Evolutionary conservation across 768 basidiomycete species (phyloP), one percentile per base, ranked within the genome.

Genomic region (Fibroporia radiculosa): DNA sequence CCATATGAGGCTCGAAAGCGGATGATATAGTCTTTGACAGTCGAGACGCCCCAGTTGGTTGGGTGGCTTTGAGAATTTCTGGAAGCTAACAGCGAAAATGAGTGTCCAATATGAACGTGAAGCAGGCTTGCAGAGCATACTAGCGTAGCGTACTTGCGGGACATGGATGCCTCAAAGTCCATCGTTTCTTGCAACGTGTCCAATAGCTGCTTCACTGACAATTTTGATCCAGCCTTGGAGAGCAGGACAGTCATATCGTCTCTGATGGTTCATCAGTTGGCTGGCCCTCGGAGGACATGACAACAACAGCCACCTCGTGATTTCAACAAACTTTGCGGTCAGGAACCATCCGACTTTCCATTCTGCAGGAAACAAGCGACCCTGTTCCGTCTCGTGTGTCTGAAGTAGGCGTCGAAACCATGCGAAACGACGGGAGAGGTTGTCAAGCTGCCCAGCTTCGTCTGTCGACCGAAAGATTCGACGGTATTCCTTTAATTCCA

Each of bases 371-470:
- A 97, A 96, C 1, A 89, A 76, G 12, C 77, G 69, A 0, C 84
- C 84, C 49, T 86, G 82, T 53, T 96, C 93, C 6, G 87, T 74
- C 54, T 98, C 93, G 61, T 96, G 89, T 4, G 77, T 80, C 46
- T 83, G 80, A 18, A 99, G 66, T 24, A 93, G 62, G 23, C 93
- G 77, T 18, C 86, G 73, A 66, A 97, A 98, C 93, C 93, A 99
- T 3, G 93, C 90, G 54, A 91, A 98, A 32, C 96, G 78, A 13
- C 96, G 72, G 0, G 90, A 80, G 5, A 96, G 73, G 52, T 99
- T 99, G 66, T 99, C 96, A 36, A 99, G 71, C 56, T 96, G 91
- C 3, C 95, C 96, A 1, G 96, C 92, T 64, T 98, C 96, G 51
- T 96, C 93, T 4, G 82, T 82, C 6, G 87, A 78, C 39, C 87